A percentile compares a stretch with the other conserved stretches of the same genome.
These are phyloP conservation scores for Stemphylium lycopersici DNA, from an alignment of 2,329 filamentous ascomycete species.

Conservation along the genomic window DNA sequence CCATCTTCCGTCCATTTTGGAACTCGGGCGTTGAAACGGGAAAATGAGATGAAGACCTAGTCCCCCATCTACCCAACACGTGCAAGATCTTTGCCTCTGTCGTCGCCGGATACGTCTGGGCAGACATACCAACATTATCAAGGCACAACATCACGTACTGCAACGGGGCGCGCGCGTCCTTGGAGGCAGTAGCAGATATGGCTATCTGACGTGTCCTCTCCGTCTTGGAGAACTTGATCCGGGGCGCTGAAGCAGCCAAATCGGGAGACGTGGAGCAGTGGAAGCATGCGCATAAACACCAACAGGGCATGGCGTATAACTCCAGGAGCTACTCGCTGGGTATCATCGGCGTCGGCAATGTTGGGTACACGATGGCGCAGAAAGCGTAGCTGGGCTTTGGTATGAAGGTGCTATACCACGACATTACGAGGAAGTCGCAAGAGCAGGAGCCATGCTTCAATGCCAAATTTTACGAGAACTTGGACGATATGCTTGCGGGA, in stretches of 20 bases:
- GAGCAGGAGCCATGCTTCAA: background rate
- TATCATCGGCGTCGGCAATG: background rate
- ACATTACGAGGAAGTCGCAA: background rate
- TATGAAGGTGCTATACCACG: background rate
- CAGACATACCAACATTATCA: background rate
- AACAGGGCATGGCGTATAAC: background rate
- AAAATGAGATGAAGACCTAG: background rate
- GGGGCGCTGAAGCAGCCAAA: background rate
- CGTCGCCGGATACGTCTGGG: background rate
- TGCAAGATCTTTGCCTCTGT: background rate
- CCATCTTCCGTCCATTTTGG: background rate
- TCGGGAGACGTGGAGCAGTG: background rate
- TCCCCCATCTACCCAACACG: background rate
- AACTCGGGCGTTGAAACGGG: background rate
- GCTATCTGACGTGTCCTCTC: background rate
- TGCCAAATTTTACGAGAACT: background rate
- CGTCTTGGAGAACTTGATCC: background rate
- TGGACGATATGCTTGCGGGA: background rate
- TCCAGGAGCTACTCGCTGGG: background rate
- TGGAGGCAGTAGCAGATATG: background rate
- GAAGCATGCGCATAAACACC: background rate
- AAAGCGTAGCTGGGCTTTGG: background rate
- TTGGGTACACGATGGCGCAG: background rate
- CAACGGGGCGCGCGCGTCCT: background rate
- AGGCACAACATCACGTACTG: background rate